Conservation (phyloP, 1,284 basidiomycete genomes). For the Heterobasidion occidentale region DNA sequence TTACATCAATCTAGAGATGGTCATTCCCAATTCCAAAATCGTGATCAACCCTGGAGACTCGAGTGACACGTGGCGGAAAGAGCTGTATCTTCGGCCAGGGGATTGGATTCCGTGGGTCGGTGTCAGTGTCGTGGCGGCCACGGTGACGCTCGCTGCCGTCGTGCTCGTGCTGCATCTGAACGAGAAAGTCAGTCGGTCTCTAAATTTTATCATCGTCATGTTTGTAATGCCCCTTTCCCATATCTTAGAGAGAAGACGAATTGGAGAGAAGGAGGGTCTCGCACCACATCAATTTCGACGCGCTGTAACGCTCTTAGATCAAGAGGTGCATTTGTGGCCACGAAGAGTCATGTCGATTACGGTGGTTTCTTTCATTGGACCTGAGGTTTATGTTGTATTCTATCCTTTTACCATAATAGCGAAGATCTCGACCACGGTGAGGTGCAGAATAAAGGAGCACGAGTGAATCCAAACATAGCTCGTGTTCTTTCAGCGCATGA, state of each 20-base stretch:
- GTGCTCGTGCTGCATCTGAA: constrained; percentile 86
- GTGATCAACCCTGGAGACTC: constrained; percentile 71
- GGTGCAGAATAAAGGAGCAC: too few relatives aligned
- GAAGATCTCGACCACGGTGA: too few relatives aligned
- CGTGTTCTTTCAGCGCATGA: too few relatives aligned
- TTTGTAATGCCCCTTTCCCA: constrained; percentile 7
- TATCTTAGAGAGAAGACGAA: constrained; percentile 84
- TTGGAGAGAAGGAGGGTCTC: constrained; percentile 79
- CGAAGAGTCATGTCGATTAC: too few relatives aligned
- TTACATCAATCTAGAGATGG: constrained; percentile 88
- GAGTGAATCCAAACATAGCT: too few relatives aligned
- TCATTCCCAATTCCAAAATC: constrained; percentile 96
- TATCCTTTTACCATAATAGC: too few relatives aligned
- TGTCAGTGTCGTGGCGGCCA: constrained; percentile 73
- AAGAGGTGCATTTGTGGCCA: too few relatives aligned
- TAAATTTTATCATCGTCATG: neutral
- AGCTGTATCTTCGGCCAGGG: constrained; percentile 89
- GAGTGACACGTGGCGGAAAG: constrained; percentile 71
- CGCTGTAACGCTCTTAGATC: constrained; percentile 40
- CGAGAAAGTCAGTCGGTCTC: constrained; percentile 64
- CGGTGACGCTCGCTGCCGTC: constrained; percentile 69
- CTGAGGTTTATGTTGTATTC: too few relatives aligned
- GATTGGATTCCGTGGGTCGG: constrained; percentile 99
- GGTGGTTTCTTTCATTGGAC: too few relatives aligned
- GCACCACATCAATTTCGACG: constrained; percentile 96